A percentile compares a stretch with the other conserved stretches of the same genome.
Conservation (phyloP, 2,329 filamentous ascomycete genomes). For the Talaromyces funiculosus region DNA sequence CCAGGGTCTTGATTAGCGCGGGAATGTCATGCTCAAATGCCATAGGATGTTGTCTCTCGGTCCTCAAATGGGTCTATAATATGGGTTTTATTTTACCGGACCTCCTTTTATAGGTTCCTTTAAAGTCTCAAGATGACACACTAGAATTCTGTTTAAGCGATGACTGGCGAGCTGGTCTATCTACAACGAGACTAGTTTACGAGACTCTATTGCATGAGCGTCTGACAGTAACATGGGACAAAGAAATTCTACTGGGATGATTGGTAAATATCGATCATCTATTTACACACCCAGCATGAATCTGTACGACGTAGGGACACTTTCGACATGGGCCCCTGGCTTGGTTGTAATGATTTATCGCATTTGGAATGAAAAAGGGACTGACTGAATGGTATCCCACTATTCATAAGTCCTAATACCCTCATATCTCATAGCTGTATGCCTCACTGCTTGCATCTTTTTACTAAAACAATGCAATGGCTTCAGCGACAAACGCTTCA, state of each 20-base stretch:
- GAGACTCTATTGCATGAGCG: not conserved
- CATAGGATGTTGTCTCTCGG: not conserved
- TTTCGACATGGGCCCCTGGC: not conserved
- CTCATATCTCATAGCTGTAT: not conserved
- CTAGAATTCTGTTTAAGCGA: not conserved
- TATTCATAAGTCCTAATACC: too few species aligned
- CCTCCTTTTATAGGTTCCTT: not conserved
- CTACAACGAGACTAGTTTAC: not conserved
- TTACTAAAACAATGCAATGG: not conserved
- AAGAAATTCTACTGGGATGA: not conserved
- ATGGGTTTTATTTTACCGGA: not conserved
- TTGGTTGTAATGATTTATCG: not conserved
- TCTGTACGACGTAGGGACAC: not conserved
- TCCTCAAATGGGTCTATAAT: not conserved
- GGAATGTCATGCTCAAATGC: not conserved
- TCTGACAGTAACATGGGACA: not conserved
- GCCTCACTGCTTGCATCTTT: not conserved
- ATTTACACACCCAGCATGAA: not conserved
- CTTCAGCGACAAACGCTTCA: not conserved
- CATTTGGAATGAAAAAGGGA: not conserved
- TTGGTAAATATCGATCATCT: not conserved
- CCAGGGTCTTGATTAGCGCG: not conserved
- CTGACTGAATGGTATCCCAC: not conserved
- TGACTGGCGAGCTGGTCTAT: not conserved
- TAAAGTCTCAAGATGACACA: not conserved